Percentiles rank a stretch among this genome's conserved stretches.
Conservation (phyloP, 202 grass and related monocot species). For the Setaria viridis region DNA sequence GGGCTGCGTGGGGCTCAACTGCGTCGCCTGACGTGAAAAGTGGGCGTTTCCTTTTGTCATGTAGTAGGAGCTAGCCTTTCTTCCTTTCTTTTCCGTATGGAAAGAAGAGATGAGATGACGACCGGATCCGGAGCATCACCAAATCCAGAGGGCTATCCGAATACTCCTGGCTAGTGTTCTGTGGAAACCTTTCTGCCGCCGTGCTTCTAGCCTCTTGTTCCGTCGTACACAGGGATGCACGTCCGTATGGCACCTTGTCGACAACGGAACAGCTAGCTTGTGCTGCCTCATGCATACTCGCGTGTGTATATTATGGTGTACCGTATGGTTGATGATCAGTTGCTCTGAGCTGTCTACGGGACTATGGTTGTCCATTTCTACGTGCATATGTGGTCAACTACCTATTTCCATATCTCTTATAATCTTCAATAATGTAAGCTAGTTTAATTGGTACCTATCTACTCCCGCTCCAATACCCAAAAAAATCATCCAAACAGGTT, state of each 20-base stretch:
- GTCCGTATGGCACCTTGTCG: not conserved
- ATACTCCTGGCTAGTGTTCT: not conserved
- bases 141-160: not conserved
- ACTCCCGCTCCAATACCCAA: too few species aligned
- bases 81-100: not conserved
- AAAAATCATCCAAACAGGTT: too few species aligned
- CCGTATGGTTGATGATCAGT: not conserved
- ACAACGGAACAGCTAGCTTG: not conserved
- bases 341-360: too few species aligned
- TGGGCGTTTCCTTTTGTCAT: not conserved
- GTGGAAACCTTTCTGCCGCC: not conserved
- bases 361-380: not conserved
- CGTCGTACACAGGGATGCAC: not conserved
- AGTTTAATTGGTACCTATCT: too few species aligned
- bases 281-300: not conserved
- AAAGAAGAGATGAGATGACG: slow-evolving; percentile 11
- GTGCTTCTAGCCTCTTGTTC: not conserved
- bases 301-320: slow-evolving; percentile 14
- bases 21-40: slow-evolving; percentile 37
- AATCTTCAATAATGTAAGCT: too few species aligned
- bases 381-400: not conserved
- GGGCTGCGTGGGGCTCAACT: slow-evolving; percentile 55
- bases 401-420: too few species aligned
- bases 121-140: not conserved
- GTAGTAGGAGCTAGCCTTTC: not conserved